A percentile compares a stretch with the other conserved stretches of the same genome.
Conservation (phyloP, 345 rosid species). For the Salix suchowensis region DNA sequence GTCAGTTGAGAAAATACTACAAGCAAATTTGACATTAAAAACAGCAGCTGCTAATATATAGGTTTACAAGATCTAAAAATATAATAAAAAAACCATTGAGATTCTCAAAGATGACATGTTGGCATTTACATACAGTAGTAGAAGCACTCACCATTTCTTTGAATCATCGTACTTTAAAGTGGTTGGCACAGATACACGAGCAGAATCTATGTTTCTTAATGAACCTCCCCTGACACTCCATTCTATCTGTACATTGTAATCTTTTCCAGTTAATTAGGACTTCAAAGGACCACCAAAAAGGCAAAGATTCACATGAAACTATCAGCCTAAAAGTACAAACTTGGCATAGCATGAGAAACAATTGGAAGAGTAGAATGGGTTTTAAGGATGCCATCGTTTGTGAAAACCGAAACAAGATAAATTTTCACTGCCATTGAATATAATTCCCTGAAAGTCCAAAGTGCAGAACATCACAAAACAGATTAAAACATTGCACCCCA, state of each 20-base stretch:
- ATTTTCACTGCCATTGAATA: too few relatives aligned
- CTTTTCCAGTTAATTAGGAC: neutral
- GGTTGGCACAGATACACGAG: constrained; percentile 79
- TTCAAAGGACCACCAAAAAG: constrained; percentile 1
- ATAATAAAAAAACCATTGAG: neutral
- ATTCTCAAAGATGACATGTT: neutral
- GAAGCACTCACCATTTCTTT: constrained; percentile 62
- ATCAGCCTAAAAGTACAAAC: neutral
- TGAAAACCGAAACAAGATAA: neutral
- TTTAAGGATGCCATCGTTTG: neutral
- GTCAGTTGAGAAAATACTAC: neutral
- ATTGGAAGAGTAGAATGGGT: neutral
- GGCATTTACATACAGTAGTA: neutral
- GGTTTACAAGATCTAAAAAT: neutral
- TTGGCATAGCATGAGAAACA: neutral
- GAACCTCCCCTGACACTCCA: constrained; percentile 88
- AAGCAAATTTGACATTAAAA: neutral
- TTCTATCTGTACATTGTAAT: constrained; percentile 51
- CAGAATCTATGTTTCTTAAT: constrained; percentile 82
- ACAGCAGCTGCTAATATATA: neutral
- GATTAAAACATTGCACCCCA: too few relatives aligned
- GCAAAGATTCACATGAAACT: neutral
- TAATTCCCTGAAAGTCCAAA: too few relatives aligned
- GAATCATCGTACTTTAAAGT: constrained; percentile 70
- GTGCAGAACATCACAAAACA: too few relatives aligned